Base-by-base conservation (phyloP, 1,284 basidiomycete species). In the Fistulina hepatica region DNA sequence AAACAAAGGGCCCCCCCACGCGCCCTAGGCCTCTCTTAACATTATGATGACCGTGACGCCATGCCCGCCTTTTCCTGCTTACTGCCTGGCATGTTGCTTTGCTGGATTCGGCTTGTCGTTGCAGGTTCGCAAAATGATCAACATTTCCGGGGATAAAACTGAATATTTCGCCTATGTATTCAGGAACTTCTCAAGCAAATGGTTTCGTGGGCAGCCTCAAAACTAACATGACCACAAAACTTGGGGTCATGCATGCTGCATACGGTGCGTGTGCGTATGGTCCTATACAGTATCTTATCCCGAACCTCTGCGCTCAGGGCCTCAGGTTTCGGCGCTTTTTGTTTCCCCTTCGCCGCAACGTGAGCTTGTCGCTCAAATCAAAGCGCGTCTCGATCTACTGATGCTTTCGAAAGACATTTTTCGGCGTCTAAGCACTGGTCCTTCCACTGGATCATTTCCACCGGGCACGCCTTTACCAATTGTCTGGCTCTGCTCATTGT, bases 41-140 rank as follows among this genome's bases (percentile, higher is more conserved):
- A n/a, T 52, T n/a, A 22, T 28, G 8, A 44, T 46, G 17, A 52
- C 50, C 33, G 40, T 44, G 53, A 60, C 62, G 12, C 64, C 69
- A 27, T 69, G 63, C 3, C 63, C 65, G 2, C 74, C 75, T 0
- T 78, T 72, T 49, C 64, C 69, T 0, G 51, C 75, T 6, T 69
- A 76, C 54, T 65, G 70, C 39, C 45, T 69, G 20, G 64, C 63
- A 0, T 76, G 64, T 47, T 47, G 58, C 13, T 48, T 73, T 37
- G 61, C 62, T 22, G 74, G 75, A 1, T 69, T 73, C 42, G 75
- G 72, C 3, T 58, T 73, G 21, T 62, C 67, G 7, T 42, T 71
- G 11, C 61, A 64, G 47, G 67, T 65, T 37, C 36, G 49, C 3
- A 3, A 12, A 27, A 15, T 44, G 15, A n/a, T 26, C 17, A 17